Evolutionary conservation across 352 stramenopile genomes (phyloP).

Genomic region (Globisporangium recalcitrans): DNA sequence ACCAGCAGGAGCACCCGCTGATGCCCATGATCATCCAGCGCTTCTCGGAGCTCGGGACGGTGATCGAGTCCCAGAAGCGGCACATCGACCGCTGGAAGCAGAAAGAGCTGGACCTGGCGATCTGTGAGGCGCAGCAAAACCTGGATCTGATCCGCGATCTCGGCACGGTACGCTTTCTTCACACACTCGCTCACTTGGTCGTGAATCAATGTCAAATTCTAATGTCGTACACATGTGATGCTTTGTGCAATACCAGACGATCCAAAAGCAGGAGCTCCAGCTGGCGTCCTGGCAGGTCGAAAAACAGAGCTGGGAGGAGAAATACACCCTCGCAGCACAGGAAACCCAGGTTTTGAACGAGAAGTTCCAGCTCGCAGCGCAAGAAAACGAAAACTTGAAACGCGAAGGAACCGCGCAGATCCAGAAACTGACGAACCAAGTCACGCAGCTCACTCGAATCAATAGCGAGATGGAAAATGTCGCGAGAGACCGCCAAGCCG

Average conservation of each 20-base stretch:
- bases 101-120: conserved; percentile 75
- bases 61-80: conserved; percentile 84
- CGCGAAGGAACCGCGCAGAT: conserved; percentile 51
- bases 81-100: conserved; percentile 84
- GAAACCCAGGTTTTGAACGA: conserved; percentile 70
- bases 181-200: not conserved
- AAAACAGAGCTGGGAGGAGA: conserved; percentile 77
- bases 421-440: conserved; percentile 40
- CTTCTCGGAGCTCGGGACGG: conserved; percentile 66
- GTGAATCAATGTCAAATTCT: too few relatives aligned
- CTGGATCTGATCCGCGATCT: conserved; percentile 55
- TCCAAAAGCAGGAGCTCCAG: conserved; percentile 60
- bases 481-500: conserved; percentile 36
- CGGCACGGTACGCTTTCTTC: conserved; percentile 28
- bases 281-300: conserved; percentile 46
- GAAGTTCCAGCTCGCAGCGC: conserved; percentile 49
- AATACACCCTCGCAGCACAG: conserved; percentile 49
- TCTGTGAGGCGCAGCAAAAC: conserved; percentile 63
- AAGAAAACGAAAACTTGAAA: conserved; percentile 47
- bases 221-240: not conserved
- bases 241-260: conserved; percentile 25
- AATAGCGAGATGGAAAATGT: conserved; percentile 46
- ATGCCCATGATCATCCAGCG: conserved; percentile 78
- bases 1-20: conserved; percentile 58
- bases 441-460: conserved; percentile 40